phyloP scores from a whole-genome alignment of 2,329 filamentous ascomycete species.

The Didymosphaeria variabile region DNA sequence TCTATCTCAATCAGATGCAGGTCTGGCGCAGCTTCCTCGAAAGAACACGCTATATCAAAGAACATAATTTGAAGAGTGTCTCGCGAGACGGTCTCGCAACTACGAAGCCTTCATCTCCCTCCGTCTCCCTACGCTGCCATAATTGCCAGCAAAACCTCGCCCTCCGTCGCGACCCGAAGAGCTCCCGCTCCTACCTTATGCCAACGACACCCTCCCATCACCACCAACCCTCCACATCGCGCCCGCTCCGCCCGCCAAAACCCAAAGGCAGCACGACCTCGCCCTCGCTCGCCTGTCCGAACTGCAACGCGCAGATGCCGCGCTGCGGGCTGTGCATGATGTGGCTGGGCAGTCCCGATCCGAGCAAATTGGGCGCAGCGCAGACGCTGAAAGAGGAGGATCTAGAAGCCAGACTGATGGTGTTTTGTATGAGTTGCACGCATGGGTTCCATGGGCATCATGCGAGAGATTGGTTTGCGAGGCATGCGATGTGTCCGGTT shows the following conservation, averaged over 20 bases:
- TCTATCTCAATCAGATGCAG: slow-evolving; percentile 75
- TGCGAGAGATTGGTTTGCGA: slow-evolving; percentile 68
- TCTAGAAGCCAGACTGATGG: slow-evolving; percentile 63
- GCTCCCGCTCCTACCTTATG: slow-evolving; percentile 31
- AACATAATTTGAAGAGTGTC: slow-evolving; percentile 73
- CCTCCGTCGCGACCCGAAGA: slow-evolving; percentile 39
- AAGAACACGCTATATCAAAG: slow-evolving; percentile 79
- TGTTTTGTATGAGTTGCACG: slow-evolving; percentile 69
- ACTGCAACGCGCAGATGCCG: slow-evolving; percentile 70
- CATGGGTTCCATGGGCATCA: slow-evolving; percentile 72
- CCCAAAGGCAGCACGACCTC: slow-evolving; percentile 40
- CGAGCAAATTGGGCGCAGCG: slow-evolving; percentile 53
- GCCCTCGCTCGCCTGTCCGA: slow-evolving; percentile 65
- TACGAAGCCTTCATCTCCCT: slow-evolving; percentile 69
- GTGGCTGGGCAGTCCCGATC: slow-evolving; percentile 68
- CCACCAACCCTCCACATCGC: slow-evolving; percentile 5
- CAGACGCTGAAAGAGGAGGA: slow-evolving; percentile 53
- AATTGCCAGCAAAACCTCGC: slow-evolving; percentile 72
- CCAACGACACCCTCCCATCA: slow-evolving; percentile 21
- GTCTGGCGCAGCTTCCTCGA: slow-evolving; percentile 75
- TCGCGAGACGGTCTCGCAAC: slow-evolving; percentile 70
- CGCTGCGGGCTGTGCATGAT: slow-evolving; percentile 69
- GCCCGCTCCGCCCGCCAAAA: slow-evolving; percentile 19
- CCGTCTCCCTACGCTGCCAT: slow-evolving; percentile 78
- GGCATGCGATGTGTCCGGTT: slow-evolving; percentile 63